Evolutionary conservation across 805 yeast genomes (phyloP), one percentile per base, ranked within the genome.

Genomic region (Debaryomyces maramus): DNA sequence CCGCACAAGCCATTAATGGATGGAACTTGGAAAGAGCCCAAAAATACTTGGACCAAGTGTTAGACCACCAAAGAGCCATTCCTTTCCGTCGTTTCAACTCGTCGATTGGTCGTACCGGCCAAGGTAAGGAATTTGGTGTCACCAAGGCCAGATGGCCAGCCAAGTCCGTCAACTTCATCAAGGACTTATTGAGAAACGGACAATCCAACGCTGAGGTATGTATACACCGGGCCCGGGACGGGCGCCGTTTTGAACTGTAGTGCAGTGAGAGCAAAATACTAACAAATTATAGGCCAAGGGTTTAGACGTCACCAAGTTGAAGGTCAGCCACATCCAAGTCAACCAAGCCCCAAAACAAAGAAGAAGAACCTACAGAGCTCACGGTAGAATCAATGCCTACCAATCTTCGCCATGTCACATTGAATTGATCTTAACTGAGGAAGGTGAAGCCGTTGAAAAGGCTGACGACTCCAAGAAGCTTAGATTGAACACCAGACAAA

Each of bases 141-240:
- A 88, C 97, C 83, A 90, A 86, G 80, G 99, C 99, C 63, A 90
- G 99, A 88, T 93, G 99, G 99, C 99, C 99, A 70, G 96, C 82
- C 56, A 93, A 93, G 85, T 87, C 96, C 53, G 97, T 93, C 73
- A 87, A 88, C 78, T 89, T 86, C 77, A 77, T 93, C 67, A 83
- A 85, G 72, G 97, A 88, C 72, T 83, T 93, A 72, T 83, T 93
- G 76, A 83, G 84, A 77, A 93, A 93, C 77, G 99, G 99, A 70
- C 90, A 89, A 74, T 85, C 99, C 65, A 93, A 91, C 81, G 99
- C 99, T 74, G 98, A 90, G 74, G 78, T 36, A 36, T 28, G 33
- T 29, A 37, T 39, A 32, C 8, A n/a, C 10, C 9, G 29, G 18
- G n/a, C 16, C 10, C 37, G 5, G 13, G 10, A 15, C 11, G 13